A percentile compares a stretch with the other conserved stretches of the same genome.
phyloP scores from a whole-genome alignment of 306 rosid genomes.

The Cucurbita ficifolia region DNA sequence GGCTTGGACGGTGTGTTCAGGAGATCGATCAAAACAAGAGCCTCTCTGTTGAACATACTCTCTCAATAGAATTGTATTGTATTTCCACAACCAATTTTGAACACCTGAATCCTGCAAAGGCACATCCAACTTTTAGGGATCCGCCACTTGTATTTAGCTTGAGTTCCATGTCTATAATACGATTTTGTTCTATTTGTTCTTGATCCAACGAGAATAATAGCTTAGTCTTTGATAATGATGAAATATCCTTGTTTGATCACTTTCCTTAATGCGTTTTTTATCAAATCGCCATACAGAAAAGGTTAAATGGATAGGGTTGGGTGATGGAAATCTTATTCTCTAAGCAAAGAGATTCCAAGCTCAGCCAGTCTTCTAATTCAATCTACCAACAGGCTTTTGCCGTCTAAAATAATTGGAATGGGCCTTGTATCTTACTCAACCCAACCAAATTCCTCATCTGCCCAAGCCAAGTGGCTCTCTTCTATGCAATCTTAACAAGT shows the following conservation, averaged over 20 bases:
- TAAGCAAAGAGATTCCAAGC: neutral
- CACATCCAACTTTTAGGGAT: conserved; percentile 7
- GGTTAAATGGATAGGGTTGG: neutral
- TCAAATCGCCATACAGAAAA: neutral
- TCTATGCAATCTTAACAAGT: neutral
- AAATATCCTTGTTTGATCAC: neutral
- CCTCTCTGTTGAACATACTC: conserved; percentile 29
- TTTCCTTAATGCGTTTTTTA: neutral
- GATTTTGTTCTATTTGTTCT: neutral
- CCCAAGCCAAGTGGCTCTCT: neutral
- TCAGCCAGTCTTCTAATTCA: neutral
- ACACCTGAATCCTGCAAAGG: neutral
- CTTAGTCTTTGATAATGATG: neutral
- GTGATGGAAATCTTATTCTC: neutral
- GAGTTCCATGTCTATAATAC: neutral
- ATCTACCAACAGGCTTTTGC: neutral
- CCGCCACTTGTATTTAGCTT: neutral
- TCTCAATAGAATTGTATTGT: conserved; percentile 12
- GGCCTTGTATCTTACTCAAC: neutral
- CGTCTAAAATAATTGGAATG: neutral
- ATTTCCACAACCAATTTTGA: neutral
- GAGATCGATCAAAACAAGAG: conserved; percentile 32
- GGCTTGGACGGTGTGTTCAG: conserved; percentile 29
- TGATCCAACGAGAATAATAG: neutral
- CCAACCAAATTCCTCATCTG: neutral